Evolutionary conservation across 2,329 filamentous ascomycete species (phyloP), one percentile per base, ranked within the genome.

Genomic region (Fusarium pseudonygamai): DNA sequence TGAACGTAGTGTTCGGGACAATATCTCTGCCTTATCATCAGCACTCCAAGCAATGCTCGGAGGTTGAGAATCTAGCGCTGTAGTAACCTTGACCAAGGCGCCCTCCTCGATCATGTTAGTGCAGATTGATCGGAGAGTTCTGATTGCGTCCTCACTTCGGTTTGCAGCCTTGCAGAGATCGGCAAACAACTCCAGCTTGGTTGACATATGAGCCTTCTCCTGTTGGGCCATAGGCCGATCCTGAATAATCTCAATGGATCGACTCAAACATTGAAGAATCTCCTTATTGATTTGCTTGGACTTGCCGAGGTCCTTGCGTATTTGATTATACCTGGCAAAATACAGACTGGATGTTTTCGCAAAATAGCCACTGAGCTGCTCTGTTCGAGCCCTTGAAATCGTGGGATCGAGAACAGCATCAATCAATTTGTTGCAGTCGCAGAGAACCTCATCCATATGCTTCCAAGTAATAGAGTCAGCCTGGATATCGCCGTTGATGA

Each of bases 271-370:
- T 56, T 88, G 86, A 20, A 92, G 80, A 4, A 87, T 83, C 24
- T 81, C 80, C 74, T 83, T 84, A 65, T 79, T 82, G 49, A 77
- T 63, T 26, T 82, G 78, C 58, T 82, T 82, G 16, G 79, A 77
- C 47, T 80, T 84, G 8, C 82, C 81, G 0, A 81, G 73, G 30
- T 83, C 81, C 56, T 87, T 88, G 20, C 85, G 82, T 67, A 89
- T 78, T 49, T 85, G 83, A 24, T 88, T 82, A 76, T 90, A 90
- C 53, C 89, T 85, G n/a, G 89, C 84, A 78, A 91, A 94, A 78
- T 93, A 93, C 7, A 93, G 85, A 74, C 92, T 91, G 0, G 92
- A 94, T 32, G 94, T 88, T 75, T 91, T 93, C 69, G 92, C 87
- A 64, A 89, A 85, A 72, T 90, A 89, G 5, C 83, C 84, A n/a